Evolutionary conservation across 208 protist genomes (phyloP).

Genomic region (Wallacemonas collosoma): DNA sequence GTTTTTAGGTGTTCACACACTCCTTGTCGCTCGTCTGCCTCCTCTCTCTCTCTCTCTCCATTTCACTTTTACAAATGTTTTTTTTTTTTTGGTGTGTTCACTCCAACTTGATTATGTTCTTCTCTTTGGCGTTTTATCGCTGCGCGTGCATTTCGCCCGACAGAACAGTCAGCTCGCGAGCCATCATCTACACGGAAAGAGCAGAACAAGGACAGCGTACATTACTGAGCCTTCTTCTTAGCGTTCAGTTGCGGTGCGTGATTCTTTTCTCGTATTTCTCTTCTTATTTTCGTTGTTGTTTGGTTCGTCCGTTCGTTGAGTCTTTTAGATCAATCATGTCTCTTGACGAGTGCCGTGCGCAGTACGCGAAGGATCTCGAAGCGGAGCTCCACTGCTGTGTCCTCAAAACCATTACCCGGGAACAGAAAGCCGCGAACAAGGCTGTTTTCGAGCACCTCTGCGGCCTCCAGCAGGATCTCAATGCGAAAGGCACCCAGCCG

Average conservation of each 20-base stretch:
- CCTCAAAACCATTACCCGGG: constrained; percentile 26
- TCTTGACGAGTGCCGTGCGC: constrained; percentile 40
- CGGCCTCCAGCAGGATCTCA: constrained; percentile 40
- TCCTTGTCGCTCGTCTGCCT: neutral
- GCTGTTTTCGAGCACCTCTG: constrained; percentile 37
- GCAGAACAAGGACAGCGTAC: too few relatives aligned
- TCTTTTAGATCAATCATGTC: neutral
- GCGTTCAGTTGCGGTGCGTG: too few relatives aligned
- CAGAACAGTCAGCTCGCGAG: too few relatives aligned
- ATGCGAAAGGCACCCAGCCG: constrained; percentile 31
- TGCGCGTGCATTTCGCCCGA: too few relatives aligned
- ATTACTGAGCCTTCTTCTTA: too few relatives aligned
- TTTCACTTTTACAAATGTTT: neutral
- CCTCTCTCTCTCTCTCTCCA: neutral
- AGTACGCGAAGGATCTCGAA: constrained; percentile 48
- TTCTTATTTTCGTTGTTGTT: constrained; percentile 9
- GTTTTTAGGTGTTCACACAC: neutral
- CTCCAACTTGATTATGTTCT: neutral
- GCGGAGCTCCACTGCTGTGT: constrained; percentile 46
- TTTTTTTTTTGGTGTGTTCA: constrained; percentile 2
- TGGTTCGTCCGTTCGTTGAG: neutral
- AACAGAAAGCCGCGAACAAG: constrained; percentile 42
- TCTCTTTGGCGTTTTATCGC: too few relatives aligned
- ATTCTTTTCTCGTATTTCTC: neutral
- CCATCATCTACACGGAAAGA: too few relatives aligned